Conservation (phyloP, 1,284 basidiomycete species). For the Xerocomus minutiporus region DNA sequence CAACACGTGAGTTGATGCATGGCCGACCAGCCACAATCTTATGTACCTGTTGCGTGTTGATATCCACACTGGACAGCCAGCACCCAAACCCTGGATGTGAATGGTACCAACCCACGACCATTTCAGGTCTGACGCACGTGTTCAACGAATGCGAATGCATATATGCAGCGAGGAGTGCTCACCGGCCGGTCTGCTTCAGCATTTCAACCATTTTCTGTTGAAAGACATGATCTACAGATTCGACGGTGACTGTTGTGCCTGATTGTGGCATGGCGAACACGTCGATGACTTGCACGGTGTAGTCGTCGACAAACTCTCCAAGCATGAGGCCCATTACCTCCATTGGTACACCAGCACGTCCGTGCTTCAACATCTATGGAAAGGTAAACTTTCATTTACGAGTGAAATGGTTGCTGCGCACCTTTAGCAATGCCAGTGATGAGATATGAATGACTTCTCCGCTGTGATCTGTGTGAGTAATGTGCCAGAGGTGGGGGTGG, state of each 20-base stretch:
- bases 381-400: slow-evolving; percentile 4
- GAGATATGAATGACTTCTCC: slow-evolving; percentile 97
- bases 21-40: slow-evolving; percentile 19
- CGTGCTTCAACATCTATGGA: slow-evolving; percentile 96
- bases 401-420: slow-evolving; percentile 27
- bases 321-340: slow-evolving; percentile 99
- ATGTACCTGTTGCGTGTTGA: slow-evolving; percentile 93
- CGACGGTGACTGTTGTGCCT: slow-evolving; percentile 96
- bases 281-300: slow-evolving; percentile 95
- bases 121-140: slow-evolving; percentile 71
- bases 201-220: slow-evolving; percentile 99
- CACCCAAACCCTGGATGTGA: slow-evolving; percentile 99
- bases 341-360: slow-evolving; percentile 98
- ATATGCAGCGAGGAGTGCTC: slow-evolving; percentile 10
- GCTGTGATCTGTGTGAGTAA: slow-evolving; percentile 41
- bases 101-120: slow-evolving; percentile 99
- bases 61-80: slow-evolving; percentile 98
- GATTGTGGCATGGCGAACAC: slow-evolving; percentile 99
- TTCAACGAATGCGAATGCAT: slow-evolving; percentile 5
- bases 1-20: slow-evolving; percentile 9
- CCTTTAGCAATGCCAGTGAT: slow-evolving; percentile 89
- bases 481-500: slow-evolving; percentile 3
- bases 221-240: slow-evolving; percentile 99
- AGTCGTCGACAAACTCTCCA: slow-evolving; percentile 98
- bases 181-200: slow-evolving; percentile 98